Evolutionary conservation across 192 early-diverging fungal species (phyloP).

Genomic region (Gaertneriomyces sp.): DNA sequence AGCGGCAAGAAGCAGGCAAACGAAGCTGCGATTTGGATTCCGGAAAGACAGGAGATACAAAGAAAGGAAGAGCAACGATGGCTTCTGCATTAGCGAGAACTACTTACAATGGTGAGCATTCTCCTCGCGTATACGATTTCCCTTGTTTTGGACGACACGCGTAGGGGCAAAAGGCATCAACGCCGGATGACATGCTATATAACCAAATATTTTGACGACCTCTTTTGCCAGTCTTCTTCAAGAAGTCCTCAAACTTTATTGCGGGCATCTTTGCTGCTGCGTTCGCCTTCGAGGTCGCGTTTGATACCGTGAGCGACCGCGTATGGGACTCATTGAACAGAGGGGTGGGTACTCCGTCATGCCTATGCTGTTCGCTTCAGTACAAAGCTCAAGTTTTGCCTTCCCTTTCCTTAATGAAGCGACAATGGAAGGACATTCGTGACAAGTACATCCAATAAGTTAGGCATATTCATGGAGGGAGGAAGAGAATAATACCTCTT

Average conservation of each 20-base stretch:
- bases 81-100: constrained; percentile 14
- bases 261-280: constrained; percentile 64
- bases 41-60: neutral
- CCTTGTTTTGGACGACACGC: neutral
- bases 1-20: neutral
- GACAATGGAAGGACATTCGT: constrained; percentile 82
- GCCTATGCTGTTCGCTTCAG: neutral
- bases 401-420: constrained; percentile 42
- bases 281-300: constrained; percentile 69
- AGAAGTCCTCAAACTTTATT: constrained; percentile 69
- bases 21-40: neutral
- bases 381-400: neutral
- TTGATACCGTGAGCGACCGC: constrained; percentile 57
- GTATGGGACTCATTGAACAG: constrained; percentile 72
- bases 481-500: neutral
- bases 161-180: neutral
- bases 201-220: neutral
- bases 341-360: constrained; percentile 57
- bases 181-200: neutral
- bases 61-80: neutral
- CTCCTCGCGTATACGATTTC: neutral
- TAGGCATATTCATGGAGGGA: constrained; percentile 8
- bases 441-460: constrained; percentile 53
- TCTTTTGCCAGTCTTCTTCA: constrained; percentile 50
- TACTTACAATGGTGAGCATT: constrained; percentile 19